These are phyloP conservation scores for Pythium phragmitis DNA, from an alignment of 352 stramenopile species.

Conservation along the genomic window DNA sequence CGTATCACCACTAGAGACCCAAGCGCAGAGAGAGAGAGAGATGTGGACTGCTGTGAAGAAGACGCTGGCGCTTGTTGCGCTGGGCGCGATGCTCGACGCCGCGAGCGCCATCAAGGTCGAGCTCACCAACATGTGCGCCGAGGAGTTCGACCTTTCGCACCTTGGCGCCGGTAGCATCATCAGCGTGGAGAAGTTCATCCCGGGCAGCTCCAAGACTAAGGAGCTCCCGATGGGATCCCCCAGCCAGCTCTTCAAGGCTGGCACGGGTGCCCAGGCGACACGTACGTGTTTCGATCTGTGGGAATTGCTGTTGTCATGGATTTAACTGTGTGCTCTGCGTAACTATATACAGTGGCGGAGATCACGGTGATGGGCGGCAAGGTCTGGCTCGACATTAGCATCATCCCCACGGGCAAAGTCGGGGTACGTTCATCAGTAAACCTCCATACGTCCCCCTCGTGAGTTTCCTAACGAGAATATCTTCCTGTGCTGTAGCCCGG, in stretches of 20 bases:
- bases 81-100: slow-evolving; percentile 6
- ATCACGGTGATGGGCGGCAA: slow-evolving; percentile 18
- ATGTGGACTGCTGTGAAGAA: slow-evolving; percentile 22
- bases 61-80: background rate
- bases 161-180: slow-evolving; percentile 9
- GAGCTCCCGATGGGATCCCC: slow-evolving; percentile 5
- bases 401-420: slow-evolving; percentile 27
- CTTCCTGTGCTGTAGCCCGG: slow-evolving; percentile 32
- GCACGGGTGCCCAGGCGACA: slow-evolving; percentile 23
- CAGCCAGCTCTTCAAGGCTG: slow-evolving; percentile 28
- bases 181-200: slow-evolving; percentile 20
- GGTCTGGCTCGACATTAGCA: slow-evolving; percentile 29
- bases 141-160: slow-evolving; percentile 26
- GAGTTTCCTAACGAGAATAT: background rate
- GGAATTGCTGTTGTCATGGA: background rate
- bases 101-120: slow-evolving; percentile 17
- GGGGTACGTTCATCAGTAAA: slow-evolving; percentile 16
- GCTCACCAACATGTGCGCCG: slow-evolving; percentile 27
- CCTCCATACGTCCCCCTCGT: background rate
- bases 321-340: background rate
- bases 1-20: slow-evolving; percentile 3
- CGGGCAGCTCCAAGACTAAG: slow-evolving; percentile 23
- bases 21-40: background rate
- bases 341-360: slow-evolving; percentile 20
- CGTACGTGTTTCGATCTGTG: slow-evolving; percentile 13